These are phyloP conservation scores for Angomonas ambiguus DNA, from an alignment of 208 protist species.

Conservation along the genomic window DNA sequence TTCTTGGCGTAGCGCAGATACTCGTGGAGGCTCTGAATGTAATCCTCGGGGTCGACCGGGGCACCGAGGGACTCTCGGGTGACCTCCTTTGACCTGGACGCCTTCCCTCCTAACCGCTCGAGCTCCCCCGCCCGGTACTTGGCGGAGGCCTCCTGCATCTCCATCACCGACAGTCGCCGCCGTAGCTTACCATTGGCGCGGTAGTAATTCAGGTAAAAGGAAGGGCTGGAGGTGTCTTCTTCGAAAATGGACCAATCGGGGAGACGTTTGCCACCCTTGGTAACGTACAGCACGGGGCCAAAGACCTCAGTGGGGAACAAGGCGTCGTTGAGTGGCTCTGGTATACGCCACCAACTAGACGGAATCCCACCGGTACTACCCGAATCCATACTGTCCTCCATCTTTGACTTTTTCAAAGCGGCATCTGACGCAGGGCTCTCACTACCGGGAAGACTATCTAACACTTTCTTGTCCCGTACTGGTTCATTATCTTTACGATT, in stretches of 20 bases:
- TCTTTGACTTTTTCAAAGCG: not conserved
- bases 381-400: not conserved
- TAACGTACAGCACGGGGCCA: not conserved
- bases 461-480: not conserved
- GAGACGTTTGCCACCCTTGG: not conserved
- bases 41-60: conserved; percentile 18
- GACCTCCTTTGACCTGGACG: not conserved
- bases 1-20: conserved; percentile 19
- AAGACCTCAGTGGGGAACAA: not conserved
- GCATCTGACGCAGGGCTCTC: not conserved
- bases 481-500: not conserved
- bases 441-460: not conserved
- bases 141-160: not conserved
- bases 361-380: not conserved
- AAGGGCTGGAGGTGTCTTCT: not conserved
- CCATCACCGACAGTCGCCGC: not conserved
- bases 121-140: not conserved
- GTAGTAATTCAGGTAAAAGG: conserved; percentile 1
- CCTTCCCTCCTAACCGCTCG: not conserved
- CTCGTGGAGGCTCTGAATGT: conserved; percentile 18
- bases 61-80: not conserved
- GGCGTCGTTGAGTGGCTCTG: not conserved
- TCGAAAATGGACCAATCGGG: not conserved
- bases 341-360: not conserved
- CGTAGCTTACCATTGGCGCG: not conserved